Percentiles rank a stretch among this genome's conserved stretches.
phyloP scores from a whole-genome alignment of 345 rosid genomes.

The Dimocarpus longan region DNA sequence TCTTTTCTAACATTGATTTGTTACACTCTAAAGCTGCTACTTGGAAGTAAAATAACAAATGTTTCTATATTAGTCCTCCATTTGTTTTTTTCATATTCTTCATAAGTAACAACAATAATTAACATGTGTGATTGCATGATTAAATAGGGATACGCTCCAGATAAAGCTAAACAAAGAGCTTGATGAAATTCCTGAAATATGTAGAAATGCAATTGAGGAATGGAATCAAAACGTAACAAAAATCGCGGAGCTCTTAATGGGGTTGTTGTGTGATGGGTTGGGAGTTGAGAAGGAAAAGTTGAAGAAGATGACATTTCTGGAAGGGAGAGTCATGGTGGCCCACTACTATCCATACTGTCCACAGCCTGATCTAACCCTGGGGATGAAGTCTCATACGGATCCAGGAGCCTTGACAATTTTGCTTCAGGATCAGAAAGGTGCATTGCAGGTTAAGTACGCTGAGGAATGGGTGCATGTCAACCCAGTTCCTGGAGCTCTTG shows the following conservation, averaged over 20 bases:
- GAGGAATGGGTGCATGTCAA: slow-evolving; percentile 49
- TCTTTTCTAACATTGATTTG: background rate
- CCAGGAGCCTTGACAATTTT: slow-evolving; percentile 22
- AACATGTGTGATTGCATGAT: background rate
- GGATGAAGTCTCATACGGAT: slow-evolving; percentile 20
- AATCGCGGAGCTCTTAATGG: slow-evolving; percentile 23
- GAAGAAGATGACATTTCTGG: slow-evolving; percentile 18
- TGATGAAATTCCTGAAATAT: slow-evolving; percentile 16
- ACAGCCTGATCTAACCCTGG: slow-evolving; percentile 24
- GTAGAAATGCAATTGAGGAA: slow-evolving; percentile 10
- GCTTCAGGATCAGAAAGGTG: slow-evolving; percentile 23
- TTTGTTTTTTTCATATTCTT: no score
- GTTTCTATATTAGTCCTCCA: no score
- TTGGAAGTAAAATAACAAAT: background rate
- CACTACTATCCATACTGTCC: slow-evolving; percentile 31
- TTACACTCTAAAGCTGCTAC: background rate
- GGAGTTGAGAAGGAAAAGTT: slow-evolving; percentile 15
- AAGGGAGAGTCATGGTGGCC: slow-evolving; percentile 12
- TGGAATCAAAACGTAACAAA: slow-evolving; percentile 16
- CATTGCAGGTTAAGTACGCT: slow-evolving; percentile 20
- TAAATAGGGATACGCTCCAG: background rate
- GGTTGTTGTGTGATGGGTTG: slow-evolving; percentile 24
- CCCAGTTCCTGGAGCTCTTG: slow-evolving; percentile 49
- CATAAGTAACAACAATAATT: no score
- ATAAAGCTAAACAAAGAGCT: background rate